Evolutionary conservation across 139 green algal species (phyloP).

Genomic region (Spirogloea muscicola): DNA sequence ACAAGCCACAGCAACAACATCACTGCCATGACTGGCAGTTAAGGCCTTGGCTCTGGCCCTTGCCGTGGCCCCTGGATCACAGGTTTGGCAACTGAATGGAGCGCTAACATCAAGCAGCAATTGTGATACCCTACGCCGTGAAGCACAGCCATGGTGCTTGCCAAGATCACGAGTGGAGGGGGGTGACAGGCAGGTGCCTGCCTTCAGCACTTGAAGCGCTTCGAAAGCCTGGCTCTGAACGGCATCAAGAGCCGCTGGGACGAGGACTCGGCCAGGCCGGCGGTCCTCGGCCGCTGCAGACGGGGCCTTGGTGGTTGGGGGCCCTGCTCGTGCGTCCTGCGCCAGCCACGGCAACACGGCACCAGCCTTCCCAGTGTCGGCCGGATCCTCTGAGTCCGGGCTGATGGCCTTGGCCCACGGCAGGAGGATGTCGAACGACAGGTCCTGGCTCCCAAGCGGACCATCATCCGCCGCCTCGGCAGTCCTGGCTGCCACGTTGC

Average conservation of each 20-base stretch:
- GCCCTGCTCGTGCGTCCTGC: too few species aligned
- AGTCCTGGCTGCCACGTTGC: too few species aligned
- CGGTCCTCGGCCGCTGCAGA: too few species aligned
- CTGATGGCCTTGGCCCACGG: too few species aligned
- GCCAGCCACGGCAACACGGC: too few species aligned
- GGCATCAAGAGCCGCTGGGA: constrained; percentile 18
- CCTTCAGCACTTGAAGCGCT: constrained; percentile 37
- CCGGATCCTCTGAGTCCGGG: too few species aligned
- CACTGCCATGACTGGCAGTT: background rate
- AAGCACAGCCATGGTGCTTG: background rate
- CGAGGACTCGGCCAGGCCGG: too few species aligned
- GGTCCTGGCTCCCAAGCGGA: too few species aligned
- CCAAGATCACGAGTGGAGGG: background rate
- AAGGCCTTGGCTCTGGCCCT: background rate
- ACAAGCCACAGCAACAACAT: background rate
- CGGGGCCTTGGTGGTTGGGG: too few species aligned
- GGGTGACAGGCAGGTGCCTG: background rate
- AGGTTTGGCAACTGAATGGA: background rate
- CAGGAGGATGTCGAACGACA: too few species aligned
- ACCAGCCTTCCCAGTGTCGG: too few species aligned
- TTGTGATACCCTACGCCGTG: background rate
- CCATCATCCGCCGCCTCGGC: too few species aligned
- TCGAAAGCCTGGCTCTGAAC: constrained; percentile 21
- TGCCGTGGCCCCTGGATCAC: background rate
- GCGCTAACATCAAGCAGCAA: background rate